Conservation (phyloP, 306 rosid genomes). For the Argentina anserina region DNA sequence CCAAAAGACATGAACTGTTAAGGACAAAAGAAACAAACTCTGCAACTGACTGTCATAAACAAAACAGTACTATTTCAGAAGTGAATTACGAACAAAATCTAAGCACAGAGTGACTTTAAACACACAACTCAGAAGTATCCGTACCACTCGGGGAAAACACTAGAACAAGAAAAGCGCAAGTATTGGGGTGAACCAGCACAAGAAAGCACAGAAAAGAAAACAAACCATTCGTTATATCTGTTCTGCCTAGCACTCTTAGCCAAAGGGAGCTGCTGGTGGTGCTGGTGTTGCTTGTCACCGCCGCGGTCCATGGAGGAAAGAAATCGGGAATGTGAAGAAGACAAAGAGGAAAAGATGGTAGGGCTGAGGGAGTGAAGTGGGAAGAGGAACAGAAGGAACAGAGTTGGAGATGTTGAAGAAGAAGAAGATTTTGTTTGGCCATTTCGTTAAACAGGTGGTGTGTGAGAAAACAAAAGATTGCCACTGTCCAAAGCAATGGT, state of each 20-base stretch:
- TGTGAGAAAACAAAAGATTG: slow-evolving; percentile 65
- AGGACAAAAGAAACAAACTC: neutral
- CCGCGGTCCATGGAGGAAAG: slow-evolving; percentile 64
- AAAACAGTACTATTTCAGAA: neutral
- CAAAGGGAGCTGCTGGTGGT: slow-evolving; percentile 62
- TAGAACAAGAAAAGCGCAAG: neutral
- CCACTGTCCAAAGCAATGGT: slow-evolving; percentile 79
- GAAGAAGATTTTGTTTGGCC: slow-evolving; percentile 43
- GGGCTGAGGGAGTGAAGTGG: slow-evolving; percentile 49
- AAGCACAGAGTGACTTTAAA: slow-evolving; percentile 8
- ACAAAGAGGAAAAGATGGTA: slow-evolving; percentile 34
- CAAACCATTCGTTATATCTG: slow-evolving; percentile 87
- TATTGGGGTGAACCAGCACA: neutral
- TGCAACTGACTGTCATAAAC: neutral
- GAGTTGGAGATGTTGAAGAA: slow-evolving; percentile 40
- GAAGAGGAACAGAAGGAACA: slow-evolving; percentile 42
- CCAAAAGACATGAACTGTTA: neutral
- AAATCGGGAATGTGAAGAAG: slow-evolving; percentile 34
- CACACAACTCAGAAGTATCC: neutral
- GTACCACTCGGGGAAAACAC: no score
- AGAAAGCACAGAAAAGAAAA: slow-evolving; percentile 18
- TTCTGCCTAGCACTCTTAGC: slow-evolving; percentile 72
- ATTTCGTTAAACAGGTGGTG: slow-evolving; percentile 60
- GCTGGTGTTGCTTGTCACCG: slow-evolving; percentile 48
- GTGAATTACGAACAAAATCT: neutral